phyloP scores from a whole-genome alignment of 2,329 filamentous ascomycete species.

The Thelonectria rubi region DNA sequence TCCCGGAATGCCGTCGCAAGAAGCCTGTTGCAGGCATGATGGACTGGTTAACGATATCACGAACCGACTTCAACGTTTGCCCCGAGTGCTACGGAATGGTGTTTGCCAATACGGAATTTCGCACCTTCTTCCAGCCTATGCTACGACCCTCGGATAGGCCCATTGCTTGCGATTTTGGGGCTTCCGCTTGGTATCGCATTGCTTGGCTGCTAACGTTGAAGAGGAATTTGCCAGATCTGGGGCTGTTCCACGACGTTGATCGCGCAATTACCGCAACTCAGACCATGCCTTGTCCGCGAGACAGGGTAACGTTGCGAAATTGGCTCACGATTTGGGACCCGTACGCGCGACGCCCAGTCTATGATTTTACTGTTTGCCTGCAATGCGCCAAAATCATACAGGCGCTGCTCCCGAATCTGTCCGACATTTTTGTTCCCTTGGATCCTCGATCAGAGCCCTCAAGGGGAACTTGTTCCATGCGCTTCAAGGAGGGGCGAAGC shows the following conservation, averaged over 20 bases:
- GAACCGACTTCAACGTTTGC: constrained; percentile 81
- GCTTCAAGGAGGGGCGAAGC: constrained; percentile 61
- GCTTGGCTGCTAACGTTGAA: constrained; percentile 85
- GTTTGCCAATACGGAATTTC: constrained; percentile 74
- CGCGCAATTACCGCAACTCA: constrained; percentile 61
- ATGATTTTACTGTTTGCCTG: constrained; percentile 78
- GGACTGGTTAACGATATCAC: constrained; percentile 84
- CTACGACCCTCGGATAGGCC: constrained; percentile 65
- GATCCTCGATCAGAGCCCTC: constrained; percentile 56
- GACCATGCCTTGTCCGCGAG: constrained; percentile 66
- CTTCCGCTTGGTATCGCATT: constrained; percentile 80
- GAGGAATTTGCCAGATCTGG: constrained; percentile 70
- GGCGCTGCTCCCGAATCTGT: constrained; percentile 76
- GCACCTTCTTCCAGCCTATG: constrained; percentile 68
- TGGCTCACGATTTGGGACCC: constrained; percentile 84
- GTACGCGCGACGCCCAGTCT: constrained; percentile 68
- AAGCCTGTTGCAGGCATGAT: constrained; percentile 68
- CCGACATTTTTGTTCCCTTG: constrained; percentile 69
- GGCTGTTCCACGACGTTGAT: constrained; percentile 75
- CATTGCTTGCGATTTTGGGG: constrained; percentile 81
- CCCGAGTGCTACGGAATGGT: constrained; percentile 79
- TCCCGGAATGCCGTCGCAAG: constrained; percentile 76
- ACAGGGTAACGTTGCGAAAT: constrained; percentile 62
- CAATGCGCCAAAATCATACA: constrained; percentile 78
- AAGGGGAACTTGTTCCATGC: constrained; percentile 74